Evolutionary conservation across 2,329 filamentous ascomycete genomes (phyloP).

Genomic region (Tolypocladium album): DNA sequence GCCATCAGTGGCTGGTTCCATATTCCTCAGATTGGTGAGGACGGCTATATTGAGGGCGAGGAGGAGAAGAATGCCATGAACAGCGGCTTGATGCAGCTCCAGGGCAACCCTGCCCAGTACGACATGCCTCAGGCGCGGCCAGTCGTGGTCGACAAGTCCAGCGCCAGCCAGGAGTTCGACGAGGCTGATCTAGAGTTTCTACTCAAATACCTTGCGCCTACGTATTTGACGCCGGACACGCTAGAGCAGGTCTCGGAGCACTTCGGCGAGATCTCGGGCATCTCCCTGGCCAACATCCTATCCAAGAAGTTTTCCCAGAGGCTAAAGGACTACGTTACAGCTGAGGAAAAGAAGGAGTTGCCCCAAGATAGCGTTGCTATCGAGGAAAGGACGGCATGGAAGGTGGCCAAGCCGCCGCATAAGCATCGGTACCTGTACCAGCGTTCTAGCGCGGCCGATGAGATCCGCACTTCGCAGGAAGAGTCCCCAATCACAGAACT

Average conservation of each 20-base stretch:
- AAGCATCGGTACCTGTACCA: conserved; percentile 90
- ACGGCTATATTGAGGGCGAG: conserved; percentile 77
- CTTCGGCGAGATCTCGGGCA: conserved; percentile 74
- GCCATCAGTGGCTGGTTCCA: conserved; percentile 99
- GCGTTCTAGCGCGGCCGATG: conserved; percentile 35
- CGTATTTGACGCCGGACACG: conserved; percentile 85
- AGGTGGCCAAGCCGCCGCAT: conserved; percentile 77
- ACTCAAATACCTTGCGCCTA: conserved; percentile 79
- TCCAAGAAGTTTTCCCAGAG: conserved; percentile 64
- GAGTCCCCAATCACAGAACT: conserved; percentile 63
- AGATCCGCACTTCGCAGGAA: conserved; percentile 24
- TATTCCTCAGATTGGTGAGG: conserved; percentile 89
- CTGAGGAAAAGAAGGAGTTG: conserved; percentile 43
- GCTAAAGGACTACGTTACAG: conserved; percentile 61
- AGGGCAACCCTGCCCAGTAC: conserved; percentile 83
- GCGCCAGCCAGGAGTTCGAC: conserved; percentile 47
- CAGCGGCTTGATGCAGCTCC: conserved; percentile 85
- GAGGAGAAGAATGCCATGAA: conserved; percentile 83
- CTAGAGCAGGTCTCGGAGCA: conserved; percentile 70
- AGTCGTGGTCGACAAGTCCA: conserved; percentile 29
- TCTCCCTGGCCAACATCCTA: conserved; percentile 71
- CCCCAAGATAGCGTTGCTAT: conserved; percentile 41
- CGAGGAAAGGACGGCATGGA: conserved; percentile 52
- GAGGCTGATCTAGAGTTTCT: conserved; percentile 81
- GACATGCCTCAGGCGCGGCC: conserved; percentile 63